Evolutionary conservation across 192 early-diverging fungal species (phyloP).

Genomic region (Dissophora ornata): DNA sequence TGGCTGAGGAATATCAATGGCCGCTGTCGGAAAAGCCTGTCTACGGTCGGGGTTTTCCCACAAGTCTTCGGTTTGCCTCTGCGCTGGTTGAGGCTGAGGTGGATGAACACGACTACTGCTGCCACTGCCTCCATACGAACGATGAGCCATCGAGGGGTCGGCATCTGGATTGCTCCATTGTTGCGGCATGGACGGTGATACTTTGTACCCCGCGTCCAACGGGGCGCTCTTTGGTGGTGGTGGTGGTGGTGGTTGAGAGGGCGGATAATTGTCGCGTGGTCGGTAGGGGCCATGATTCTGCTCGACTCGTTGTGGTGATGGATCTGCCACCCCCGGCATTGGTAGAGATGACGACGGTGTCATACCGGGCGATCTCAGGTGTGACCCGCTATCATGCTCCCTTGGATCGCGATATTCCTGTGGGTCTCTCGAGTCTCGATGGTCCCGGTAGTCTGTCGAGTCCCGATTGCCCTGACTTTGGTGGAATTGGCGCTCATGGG

Average conservation of each 20-base stretch:
- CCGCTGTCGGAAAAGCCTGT: conserved; percentile 9
- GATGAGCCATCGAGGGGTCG: not conserved
- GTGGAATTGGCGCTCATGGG: conserved; percentile 6
- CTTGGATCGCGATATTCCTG: conserved; percentile 13
- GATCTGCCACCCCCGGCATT: not conserved
- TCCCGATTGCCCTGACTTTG: conserved; percentile 1
- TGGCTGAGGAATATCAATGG: conserved; percentile 43
- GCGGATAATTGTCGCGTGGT: conserved; percentile 3
- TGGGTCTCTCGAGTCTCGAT: conserved; percentile 9
- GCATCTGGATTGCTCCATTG: not conserved
- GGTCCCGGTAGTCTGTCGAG: conserved; percentile 16
- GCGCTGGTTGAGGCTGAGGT: not conserved
- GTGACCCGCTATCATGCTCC: not conserved
- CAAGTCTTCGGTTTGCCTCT: not conserved
- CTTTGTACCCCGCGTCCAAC: not conserved
- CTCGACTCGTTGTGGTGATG: not conserved
- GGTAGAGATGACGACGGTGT: not conserved
- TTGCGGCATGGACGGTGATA: not conserved
- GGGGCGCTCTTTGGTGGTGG: not conserved
- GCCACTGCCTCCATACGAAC: not conserved
- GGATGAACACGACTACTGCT: not conserved
- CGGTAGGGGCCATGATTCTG: not conserved
- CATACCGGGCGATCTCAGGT: conserved; percentile 1
- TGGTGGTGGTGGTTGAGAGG: not conserved
- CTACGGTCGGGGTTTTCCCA: conserved; percentile 20